Evolutionary conservation across 768 basidiomycete species (phyloP).

Genomic region (Clathrus columnatus): DNA sequence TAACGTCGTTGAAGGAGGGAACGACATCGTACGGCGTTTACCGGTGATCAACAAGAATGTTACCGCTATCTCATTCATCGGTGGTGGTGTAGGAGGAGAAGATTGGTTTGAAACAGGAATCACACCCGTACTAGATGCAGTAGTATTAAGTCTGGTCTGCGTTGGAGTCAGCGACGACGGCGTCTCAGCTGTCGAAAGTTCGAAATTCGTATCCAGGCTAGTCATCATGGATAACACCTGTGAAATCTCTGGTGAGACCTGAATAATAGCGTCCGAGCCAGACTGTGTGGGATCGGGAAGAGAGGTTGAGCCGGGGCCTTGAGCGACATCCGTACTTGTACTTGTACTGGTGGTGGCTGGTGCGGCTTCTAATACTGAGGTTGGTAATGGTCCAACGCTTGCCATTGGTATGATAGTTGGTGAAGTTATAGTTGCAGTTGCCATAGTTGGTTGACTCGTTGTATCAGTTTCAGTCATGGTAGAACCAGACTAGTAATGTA

Average conservation of each 20-base stretch:
- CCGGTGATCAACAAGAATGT: slow-evolving; percentile 72
- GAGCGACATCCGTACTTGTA: neutral
- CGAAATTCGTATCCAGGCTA: no score
- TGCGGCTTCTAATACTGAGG: neutral
- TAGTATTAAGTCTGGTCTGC: neutral
- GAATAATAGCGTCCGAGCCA: neutral
- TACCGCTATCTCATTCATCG: slow-evolving; percentile 49
- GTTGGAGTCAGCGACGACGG: neutral
- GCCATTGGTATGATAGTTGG: neutral
- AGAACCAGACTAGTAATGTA: no score
- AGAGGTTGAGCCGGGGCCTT: slow-evolving; percentile 2
- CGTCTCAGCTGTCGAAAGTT: no score
- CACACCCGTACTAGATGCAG: neutral
- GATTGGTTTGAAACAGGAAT: neutral
- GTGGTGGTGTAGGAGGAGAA: neutral
- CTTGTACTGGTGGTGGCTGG: no score
- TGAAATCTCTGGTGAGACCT: neutral
- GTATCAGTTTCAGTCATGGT: neutral
- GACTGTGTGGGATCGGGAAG: neutral
- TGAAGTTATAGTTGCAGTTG: neutral
- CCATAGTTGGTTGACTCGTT: neutral
- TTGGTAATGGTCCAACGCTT: neutral
- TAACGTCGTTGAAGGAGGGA: slow-evolving; percentile 66
- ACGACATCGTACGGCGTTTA: slow-evolving; percentile 56
- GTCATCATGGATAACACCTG: no score